phyloP scores from a whole-genome alignment of 768 basidiomycete species.

The Tylopilus cervinicoccineus region DNA sequence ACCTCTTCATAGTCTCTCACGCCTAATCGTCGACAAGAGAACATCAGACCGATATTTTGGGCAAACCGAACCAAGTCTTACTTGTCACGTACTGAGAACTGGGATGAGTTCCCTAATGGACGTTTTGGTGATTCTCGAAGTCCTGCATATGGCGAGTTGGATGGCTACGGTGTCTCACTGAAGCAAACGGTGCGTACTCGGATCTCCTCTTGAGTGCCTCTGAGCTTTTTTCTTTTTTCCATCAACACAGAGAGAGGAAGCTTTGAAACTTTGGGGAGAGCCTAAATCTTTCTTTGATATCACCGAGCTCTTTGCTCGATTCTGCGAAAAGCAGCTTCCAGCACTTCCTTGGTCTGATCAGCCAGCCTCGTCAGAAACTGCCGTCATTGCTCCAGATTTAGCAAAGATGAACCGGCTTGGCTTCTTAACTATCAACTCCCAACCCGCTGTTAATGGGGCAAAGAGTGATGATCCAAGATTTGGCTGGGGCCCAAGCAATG shows the following conservation, averaged over 20 bases:
- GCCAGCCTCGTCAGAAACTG: conserved; percentile 79
- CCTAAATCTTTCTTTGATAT: conserved; percentile 68
- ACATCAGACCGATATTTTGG: conserved; percentile 98
- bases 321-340: conserved; percentile 68
- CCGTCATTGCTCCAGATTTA: conserved; percentile 72
- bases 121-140: conserved; percentile 96
- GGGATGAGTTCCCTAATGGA: conserved; percentile 99
- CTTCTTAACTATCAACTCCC: conserved; percentile 96
- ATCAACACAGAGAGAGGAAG: conserved; percentile 76
- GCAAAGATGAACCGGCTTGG: conserved; percentile 86
- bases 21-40: conserved; percentile 85
- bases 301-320: conserved; percentile 69
- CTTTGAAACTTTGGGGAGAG: conserved; percentile 81
- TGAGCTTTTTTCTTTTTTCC: conserved; percentile 5
- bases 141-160: conserved; percentile 97
- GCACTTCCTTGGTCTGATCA: conserved; percentile 97
- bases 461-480: conserved; percentile 79
- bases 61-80: conserved; percentile 95
- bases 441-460: conserved; percentile 91
- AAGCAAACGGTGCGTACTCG: conserved; percentile 69
- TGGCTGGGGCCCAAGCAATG: conserved; percentile 93
- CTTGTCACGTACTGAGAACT: conserved; percentile 93
- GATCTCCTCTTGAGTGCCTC: neutral
- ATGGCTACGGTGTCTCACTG: conserved; percentile 92
- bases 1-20: conserved; percentile 68